Base-by-base conservation (phyloP, 169 alveolate species). In the Neospora caninum region DNA sequence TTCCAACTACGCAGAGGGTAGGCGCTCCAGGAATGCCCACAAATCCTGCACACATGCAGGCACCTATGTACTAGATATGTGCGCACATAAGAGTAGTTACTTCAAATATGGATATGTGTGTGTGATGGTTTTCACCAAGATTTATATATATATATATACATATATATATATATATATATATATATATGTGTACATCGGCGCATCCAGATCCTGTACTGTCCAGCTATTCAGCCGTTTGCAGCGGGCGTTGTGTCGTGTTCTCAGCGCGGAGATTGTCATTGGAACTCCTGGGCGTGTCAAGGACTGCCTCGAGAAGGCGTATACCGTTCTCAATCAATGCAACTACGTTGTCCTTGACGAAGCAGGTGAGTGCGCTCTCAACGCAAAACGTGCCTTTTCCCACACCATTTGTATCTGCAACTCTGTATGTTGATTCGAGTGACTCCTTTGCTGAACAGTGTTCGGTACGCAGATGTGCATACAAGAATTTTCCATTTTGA, bases 211-310 rank as follows among this genome's bases (percentile, higher is more conserved):
- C 7, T 16, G 41, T 13, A 34, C 0, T 73, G 43, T 36, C 0
- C 45, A 73, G 84, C 49, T 10, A 34, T 29, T 16, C 45, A 31
- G 38, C 31, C 36, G n/a, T 69, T 13, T n/a, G 4, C 49, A 6
- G 22, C 34, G 49, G 27, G 84, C 84, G 84, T 34, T 82, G 89
- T 38, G 10, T 20, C 0, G 7, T 64, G 34, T 18, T 82, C 39
- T 29, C 88, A 95, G 98, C 0, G 97, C 98, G 88, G 99, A 99
- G 95, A 97, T 99, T 7, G 96, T 99, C 58, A 98, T 99, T 58
- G 99, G 99, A 7, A 99, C 99, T 0, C 99, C 99, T 0, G 99
- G 99, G 31, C 98, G 99, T 91, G 96, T 99, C 88, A 97, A 98
- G 80, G 99, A 99, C 93, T 98, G 99, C 89, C 96, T 99, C 88